Base-by-base conservation (phyloP, 108 stramenopile species). In the Conticribra guillardii region DNA sequence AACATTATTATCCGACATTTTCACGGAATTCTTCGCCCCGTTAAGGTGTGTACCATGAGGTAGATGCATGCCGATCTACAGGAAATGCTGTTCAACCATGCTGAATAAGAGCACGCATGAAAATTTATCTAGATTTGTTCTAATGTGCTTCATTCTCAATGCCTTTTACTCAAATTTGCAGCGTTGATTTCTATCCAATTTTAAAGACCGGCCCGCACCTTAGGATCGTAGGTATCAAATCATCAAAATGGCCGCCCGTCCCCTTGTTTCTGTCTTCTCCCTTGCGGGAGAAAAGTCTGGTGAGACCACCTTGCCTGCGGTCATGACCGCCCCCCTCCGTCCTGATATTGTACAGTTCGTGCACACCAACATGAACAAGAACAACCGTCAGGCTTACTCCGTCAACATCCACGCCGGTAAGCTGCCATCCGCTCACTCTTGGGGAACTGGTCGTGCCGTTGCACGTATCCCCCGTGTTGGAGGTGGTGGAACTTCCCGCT, bases 361-460 rank as follows among this genome's bases (percentile, higher is more conserved):
- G 27, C 98, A 98, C 89, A 96, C 94, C 74, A 94, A 98, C 93
- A 96, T 99, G 94, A 94, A 94, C 96, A 99, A 99, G 97, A 99
- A 99, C 93, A 62, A 89, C 64, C 96, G 99, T 82, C 99, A 99
- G 83, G 97, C 99, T 33, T 99, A 97, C 85, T 96, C 97, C 67
- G 98, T 98, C 63, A 88, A 85, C 86, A 87, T 94, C 80, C 82
- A 85, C 54, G 98, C 99, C 56, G 97, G 98, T 69, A 96, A 96
- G 88, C 89, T 93, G 68, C 91, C 91, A 71, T 91, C 96, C 34
- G 99, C 99, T 60, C 81, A 82, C 45, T 98, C 98, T 0, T 99
- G 99, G 99, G 99, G 99, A 68, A 99, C 99, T 61, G 99, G 99
- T 61, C 98, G 99, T 81, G 99, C 99, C 76, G 99, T 99, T 41